These are phyloP conservation scores for Colletotrichum phormii DNA, from an alignment of 2,329 filamentous ascomycete genomes.

Conservation along the genomic window DNA sequence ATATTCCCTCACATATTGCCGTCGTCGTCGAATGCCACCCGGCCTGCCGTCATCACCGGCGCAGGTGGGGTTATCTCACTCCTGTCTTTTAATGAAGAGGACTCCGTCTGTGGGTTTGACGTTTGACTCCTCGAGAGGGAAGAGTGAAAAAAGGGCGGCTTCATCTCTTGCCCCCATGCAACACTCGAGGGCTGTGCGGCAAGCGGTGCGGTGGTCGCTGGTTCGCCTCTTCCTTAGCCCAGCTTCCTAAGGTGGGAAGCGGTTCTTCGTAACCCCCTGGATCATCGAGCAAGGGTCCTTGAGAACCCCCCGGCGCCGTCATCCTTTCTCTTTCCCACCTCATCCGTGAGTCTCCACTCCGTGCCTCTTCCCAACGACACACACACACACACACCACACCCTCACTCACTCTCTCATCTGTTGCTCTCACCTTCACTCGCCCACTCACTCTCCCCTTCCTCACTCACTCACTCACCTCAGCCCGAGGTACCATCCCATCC, in stretches of 20 bases:
- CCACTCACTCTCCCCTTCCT: background rate
- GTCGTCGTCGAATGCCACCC: background rate
- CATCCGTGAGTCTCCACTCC: background rate
- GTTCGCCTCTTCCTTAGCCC: constrained; percentile 2
- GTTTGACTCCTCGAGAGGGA: background rate
- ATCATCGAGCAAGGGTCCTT: background rate
- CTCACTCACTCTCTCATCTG: background rate
- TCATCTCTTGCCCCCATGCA: constrained; percentile 30
- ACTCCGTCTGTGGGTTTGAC: constrained; percentile 29
- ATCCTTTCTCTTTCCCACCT: background rate
- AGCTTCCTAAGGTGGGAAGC: constrained; percentile 3
- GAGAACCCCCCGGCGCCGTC: background rate
- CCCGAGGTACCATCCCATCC: too few species aligned
- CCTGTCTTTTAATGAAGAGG: constrained; percentile 32
- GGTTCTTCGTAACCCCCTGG: background rate
- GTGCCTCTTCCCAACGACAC: background rate
- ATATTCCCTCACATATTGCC: background rate
- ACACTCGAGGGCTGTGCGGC: constrained; percentile 26
- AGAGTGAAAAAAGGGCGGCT: constrained; percentile 2
- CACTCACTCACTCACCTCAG: background rate
- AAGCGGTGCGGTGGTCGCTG: background rate
- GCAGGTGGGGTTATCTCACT: constrained; percentile 20
- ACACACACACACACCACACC: background rate
- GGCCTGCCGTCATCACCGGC: constrained; percentile 14
- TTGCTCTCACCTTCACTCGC: background rate